Percentiles rank a stretch among this genome's conserved stretches.
Conservation (phyloP, 139 green algal genomes). For the Micromonas commoda region DNA sequence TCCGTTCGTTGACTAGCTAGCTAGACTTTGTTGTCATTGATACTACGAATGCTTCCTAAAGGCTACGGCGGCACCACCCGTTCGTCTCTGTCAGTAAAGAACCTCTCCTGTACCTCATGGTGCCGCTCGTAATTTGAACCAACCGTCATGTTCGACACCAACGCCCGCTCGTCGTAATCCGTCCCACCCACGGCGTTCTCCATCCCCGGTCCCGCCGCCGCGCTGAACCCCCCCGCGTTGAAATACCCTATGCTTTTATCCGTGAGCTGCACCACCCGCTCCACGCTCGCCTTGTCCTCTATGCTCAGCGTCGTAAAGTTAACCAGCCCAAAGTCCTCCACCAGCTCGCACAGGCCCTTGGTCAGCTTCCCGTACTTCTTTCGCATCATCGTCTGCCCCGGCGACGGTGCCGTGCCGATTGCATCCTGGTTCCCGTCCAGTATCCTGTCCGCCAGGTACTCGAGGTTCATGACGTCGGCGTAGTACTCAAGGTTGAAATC, state of each 20-base stretch:
- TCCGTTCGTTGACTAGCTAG: too few species aligned
- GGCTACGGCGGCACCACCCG: too few species aligned
- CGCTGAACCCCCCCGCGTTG: slow-evolving; percentile 24
- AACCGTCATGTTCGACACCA: background rate
- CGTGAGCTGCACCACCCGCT: slow-evolving; percentile 23
- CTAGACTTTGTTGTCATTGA: background rate
- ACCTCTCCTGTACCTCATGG: background rate
- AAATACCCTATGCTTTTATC: slow-evolving; percentile 44
- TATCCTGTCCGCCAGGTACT: slow-evolving; percentile 51
- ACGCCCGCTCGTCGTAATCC: background rate
- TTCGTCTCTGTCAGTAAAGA: too few species aligned
- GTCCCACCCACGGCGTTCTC: background rate
- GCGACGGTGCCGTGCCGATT: too few species aligned
- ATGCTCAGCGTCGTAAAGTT: slow-evolving; percentile 77
- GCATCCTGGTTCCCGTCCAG: background rate
- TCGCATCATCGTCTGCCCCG: background rate
- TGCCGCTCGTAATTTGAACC: background rate
- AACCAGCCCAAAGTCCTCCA: slow-evolving; percentile 86
- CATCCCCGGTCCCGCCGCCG: too few species aligned
- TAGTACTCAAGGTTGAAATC: slow-evolving; percentile 87
- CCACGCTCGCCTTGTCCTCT: slow-evolving; percentile 41
- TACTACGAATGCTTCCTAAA: background rate
- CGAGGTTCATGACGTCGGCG: slow-evolving; percentile 80
- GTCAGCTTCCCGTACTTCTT: slow-evolving; percentile 15
- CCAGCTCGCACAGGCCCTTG: slow-evolving; percentile 57